Percentiles rank a stretch among this genome's conserved stretches.
Conservation (phyloP, 176 grass and related monocot genomes). For the Eremochloa ophiuroides region DNA sequence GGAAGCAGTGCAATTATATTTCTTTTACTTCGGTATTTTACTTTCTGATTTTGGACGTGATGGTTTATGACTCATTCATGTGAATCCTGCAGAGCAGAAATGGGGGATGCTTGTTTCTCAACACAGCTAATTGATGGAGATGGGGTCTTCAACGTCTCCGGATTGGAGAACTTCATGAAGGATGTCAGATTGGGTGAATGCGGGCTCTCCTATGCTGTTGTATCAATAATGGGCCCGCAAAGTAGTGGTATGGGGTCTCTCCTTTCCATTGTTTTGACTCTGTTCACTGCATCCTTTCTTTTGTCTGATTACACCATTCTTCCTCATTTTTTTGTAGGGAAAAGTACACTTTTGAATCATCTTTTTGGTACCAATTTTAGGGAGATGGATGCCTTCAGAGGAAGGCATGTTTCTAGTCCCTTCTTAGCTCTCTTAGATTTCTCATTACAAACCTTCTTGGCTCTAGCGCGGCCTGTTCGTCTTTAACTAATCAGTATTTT, state of each 20-base stretch:
- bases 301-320: not conserved
- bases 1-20: not conserved
- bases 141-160: slow-evolving; percentile 70
- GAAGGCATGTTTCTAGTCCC: slow-evolving; percentile 57
- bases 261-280: not conserved
- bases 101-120: slow-evolving; percentile 68
- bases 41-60: slow-evolving; percentile 6
- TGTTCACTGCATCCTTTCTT: not conserved
- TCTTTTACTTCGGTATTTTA: not conserved
- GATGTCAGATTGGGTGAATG: slow-evolving; percentile 68
- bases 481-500: slow-evolving; percentile 16
- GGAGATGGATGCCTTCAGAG: slow-evolving; percentile 97
- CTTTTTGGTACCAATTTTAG: slow-evolving; percentile 90
- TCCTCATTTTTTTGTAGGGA: slow-evolving; percentile 54
- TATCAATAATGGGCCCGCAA: slow-evolving; percentile 97
- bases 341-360: slow-evolving; percentile 98
- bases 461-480: not conserved
- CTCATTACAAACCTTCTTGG: not conserved
- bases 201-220: slow-evolving; percentile 92
- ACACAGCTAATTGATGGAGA: slow-evolving; percentile 87
- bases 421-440: slow-evolving; percentile 10
- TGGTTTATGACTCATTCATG: slow-evolving; percentile 5
- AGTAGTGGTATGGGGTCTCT: slow-evolving; percentile 79
- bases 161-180: slow-evolving; percentile 77
- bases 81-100: slow-evolving; percentile 54